Conservation (phyloP, 768 basidiomycete species). For the Vishniacozyma victoriae region DNA sequence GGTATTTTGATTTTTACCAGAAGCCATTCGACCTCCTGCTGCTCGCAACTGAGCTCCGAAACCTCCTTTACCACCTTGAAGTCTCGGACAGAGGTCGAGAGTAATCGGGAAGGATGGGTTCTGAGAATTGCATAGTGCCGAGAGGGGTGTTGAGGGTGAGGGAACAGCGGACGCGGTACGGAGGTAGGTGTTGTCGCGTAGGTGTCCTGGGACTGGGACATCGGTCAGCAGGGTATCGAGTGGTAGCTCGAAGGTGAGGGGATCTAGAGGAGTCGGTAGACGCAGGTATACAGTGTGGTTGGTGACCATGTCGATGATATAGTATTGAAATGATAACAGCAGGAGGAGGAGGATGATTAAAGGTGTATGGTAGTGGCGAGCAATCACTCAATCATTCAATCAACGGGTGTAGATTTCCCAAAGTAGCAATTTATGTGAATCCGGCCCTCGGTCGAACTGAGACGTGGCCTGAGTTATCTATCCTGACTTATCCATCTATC, state of each 20-base stretch:
- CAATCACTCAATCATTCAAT: no score
- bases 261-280: constrained; percentile 32
- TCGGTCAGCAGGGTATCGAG: constrained; percentile 18
- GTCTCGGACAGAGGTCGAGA: constrained; percentile 65
- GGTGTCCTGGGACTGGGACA: constrained; percentile 6
- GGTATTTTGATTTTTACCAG: constrained; percentile 64
- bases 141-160: constrained; percentile 46
- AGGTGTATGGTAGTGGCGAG: not conserved
- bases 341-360: not conserved
- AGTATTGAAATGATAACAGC: not conserved
- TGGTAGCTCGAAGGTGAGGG: constrained; percentile 14
- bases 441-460: not conserved
- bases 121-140: constrained; percentile 3
- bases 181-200: constrained; percentile 15
- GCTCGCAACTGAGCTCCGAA: constrained; percentile 95
- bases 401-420: no score
- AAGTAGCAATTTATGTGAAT: not conserved
- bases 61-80: constrained; percentile 91
- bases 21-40: constrained; percentile 95
- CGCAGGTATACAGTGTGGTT: constrained; percentile 34
- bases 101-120: constrained; percentile 13
- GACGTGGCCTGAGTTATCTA: no score
- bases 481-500: no score
- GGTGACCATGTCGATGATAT: constrained; percentile 1
- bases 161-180: constrained; percentile 16